phyloP scores from a whole-genome alignment of 768 basidiomycete genomes.

The Tulasnella sp. region DNA sequence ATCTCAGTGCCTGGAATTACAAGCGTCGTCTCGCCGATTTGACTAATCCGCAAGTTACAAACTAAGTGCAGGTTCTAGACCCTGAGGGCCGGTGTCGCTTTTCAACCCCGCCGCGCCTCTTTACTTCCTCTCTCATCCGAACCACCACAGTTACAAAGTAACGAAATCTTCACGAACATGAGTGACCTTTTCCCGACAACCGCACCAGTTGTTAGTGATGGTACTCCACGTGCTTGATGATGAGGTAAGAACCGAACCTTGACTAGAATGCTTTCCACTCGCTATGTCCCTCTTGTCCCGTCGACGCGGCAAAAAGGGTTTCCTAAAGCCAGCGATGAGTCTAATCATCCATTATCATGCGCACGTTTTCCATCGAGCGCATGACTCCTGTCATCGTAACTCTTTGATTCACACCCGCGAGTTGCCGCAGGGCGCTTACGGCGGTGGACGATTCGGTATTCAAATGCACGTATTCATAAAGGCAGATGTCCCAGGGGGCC shows the following conservation, averaged over 20 bases:
- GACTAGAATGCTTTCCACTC: neutral
- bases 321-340: neutral
- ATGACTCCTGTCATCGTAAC: neutral
- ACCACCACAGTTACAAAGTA: neutral
- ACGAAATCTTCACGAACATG: neutral
- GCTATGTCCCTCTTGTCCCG: neutral
- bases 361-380: neutral
- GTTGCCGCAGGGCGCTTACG: neutral
- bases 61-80: neutral
- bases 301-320: neutral
- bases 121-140: neutral
- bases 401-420: conserved; percentile 1
- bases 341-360: neutral
- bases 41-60: neutral
- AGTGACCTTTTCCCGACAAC: neutral
- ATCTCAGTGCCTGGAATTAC: neutral
- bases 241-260: conserved; percentile 7
- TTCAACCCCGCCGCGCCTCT: neutral
- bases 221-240: neutral
- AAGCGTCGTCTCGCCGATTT: neutral
- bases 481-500: neutral
- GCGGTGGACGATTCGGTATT: neutral
- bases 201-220: neutral
- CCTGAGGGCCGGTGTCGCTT: neutral
- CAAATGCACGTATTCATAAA: neutral